Base-by-base conservation (phyloP, 768 basidiomycete genomes). In the Boletus barrowsii region DNA sequence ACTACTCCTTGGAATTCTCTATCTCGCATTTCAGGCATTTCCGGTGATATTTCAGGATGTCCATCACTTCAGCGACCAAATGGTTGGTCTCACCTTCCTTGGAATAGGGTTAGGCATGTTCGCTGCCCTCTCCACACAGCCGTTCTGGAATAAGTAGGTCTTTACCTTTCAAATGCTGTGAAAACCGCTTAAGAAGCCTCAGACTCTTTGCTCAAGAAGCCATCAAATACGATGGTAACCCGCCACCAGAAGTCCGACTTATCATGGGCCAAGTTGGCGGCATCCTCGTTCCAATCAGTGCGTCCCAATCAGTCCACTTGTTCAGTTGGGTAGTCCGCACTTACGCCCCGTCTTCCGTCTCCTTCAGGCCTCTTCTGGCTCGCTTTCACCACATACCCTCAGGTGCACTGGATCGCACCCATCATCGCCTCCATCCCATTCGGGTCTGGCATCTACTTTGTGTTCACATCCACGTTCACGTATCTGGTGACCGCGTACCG, bases 201-300 rank as follows among this genome's bases (percentile, higher is more conserved):
- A 82, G 80, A 42, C 61, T 72, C 24, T 75, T 74, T 50, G 64
- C 60, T 29, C 68, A 70, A 22, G 69, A 76, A 57, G 68, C 75
- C 8, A 57, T 59, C 14, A 70, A 71, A 45, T 63, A 79, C 56
- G 70, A 71, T 17, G 80, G 78, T 4, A 62, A 70, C 40, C 76
- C 84, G 0, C 86, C 87, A 1, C 84, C 87, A 1, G 89, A 92
- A 69, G 73, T 76, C 10, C 76, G 82, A 10, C 79, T 91, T 4
- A 62, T 83, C 48, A 83, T 86, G 76, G 88, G 84, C 7, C 77
- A 87, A 70, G 69, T 80, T 4, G 90, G 88, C n/a, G 88, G 76
- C 2, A 66, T 90, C 18, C 74, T 85, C 11, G 81, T 82, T 9
- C 86, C 89, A 2, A 58, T 87, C 41, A 77, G 82, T 83, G 51